Base-by-base conservation (phyloP, 176 grass and related monocot genomes). In the Phoenix roebelenii region DNA sequence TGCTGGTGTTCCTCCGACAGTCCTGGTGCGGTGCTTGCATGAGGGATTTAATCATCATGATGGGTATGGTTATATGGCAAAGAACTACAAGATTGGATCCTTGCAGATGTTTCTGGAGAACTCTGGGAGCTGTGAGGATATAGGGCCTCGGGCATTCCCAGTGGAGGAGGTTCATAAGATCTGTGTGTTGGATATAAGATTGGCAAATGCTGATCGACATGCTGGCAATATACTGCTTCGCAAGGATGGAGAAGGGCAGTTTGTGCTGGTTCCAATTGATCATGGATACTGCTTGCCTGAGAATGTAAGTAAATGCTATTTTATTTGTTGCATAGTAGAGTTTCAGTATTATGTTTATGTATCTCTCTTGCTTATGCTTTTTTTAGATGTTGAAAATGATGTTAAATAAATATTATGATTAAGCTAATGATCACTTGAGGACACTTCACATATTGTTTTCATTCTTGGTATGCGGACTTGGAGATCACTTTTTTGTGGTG, bases 211-310 rank as follows among this genome's bases (percentile, higher is more conserved):
- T 69, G 89, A 95, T 74, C 78, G 89, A 7, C 89, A 95, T 60
- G 71, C 81, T 5, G 89, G 89, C 17, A 95, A 95, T 61, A 82
- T 95, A 50, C 68, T 95, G 67, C 53, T 82, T 6, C 44, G 64
- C 61, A 82, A 85, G 70, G 80, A 76, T 5, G 63, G 57, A 39
- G 73, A 59, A 22, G 39, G 16, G 22, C 65, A 26, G 22, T 71
- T 67, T 70, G 68, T 72, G 77, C 60, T 94, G 51, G 53, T 88
- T 69, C 89, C 89, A 49, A 94, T 94, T 65, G 89, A 94, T 71
- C 89, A 94, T 69, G 89, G 89, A 54, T 94, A 94, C 55, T 93
- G 89, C 67, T 81, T 93, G 58, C 89, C 89, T 67, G 84, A 87
- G 72, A 93, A 65, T 75, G 82, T 85, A 64, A 79, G 82, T 72